A percentile compares a stretch with the other conserved stretches of the same genome.
These are phyloP conservation scores for Hymenoscyphus albidus DNA, from an alignment of 2,329 filamentous ascomycete species.

Conservation along the genomic window DNA sequence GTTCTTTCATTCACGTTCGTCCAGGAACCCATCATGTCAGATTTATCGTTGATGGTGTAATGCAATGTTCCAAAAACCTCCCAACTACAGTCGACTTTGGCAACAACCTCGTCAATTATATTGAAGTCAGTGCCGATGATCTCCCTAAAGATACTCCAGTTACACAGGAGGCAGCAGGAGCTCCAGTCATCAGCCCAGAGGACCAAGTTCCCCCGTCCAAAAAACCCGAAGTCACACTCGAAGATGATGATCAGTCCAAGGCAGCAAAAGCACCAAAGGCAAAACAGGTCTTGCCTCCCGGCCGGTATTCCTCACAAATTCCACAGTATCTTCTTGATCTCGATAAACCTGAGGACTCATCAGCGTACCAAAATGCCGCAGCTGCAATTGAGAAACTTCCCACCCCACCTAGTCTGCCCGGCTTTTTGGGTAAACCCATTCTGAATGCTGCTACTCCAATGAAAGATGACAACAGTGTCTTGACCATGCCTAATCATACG, in stretches of 20 bases:
- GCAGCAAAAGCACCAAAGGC: slow-evolving; percentile 42
- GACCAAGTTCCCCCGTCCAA: slow-evolving; percentile 18
- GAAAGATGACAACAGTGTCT: slow-evolving; percentile 96
- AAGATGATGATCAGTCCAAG: slow-evolving; percentile 37
- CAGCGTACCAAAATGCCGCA: slow-evolving; percentile 69
- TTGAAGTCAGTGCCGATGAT: slow-evolving; percentile 83
- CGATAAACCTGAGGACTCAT: slow-evolving; percentile 77
- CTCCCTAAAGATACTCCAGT: slow-evolving; percentile 41
- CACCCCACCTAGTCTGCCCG: slow-evolving; percentile 77
- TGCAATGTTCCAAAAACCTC: slow-evolving; percentile 81
- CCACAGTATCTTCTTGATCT: slow-evolving; percentile 84
- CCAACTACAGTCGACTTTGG: slow-evolving; percentile 97
- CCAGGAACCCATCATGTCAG: slow-evolving; percentile 96
- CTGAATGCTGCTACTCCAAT: slow-evolving; percentile 86
- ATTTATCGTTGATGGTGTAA: slow-evolving; percentile 90
- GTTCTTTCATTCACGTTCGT: slow-evolving; percentile 75
- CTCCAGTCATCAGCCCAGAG: slow-evolving; percentile 18
- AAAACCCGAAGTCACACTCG: slow-evolving; percentile 29
- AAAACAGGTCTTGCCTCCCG: slow-evolving; percentile 52
- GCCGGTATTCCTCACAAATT: slow-evolving; percentile 67
- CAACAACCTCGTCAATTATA: slow-evolving; percentile 97
- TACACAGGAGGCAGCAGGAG: slow-evolving; percentile 29
- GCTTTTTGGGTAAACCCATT: slow-evolving; percentile 92
- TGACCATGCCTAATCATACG: slow-evolving; percentile 96
- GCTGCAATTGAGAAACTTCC: slow-evolving; percentile 75